Percentiles rank a stretch among this genome's conserved stretches.
Conservation (phyloP, 2,329 filamentous ascomycete genomes). For the Colletotrichum sp. region DNA sequence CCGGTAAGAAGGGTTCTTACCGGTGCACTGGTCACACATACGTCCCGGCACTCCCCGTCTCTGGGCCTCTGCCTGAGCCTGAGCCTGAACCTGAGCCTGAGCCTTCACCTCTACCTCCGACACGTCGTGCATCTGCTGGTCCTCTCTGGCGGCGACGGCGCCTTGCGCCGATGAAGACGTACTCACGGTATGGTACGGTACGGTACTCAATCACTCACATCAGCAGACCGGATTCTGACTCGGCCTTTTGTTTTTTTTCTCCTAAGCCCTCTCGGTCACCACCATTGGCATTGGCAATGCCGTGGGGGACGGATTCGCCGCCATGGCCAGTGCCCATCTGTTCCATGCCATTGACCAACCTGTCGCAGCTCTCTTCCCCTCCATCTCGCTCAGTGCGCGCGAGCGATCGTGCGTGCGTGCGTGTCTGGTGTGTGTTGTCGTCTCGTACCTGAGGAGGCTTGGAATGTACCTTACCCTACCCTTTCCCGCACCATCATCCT, state of each 20-base stretch:
- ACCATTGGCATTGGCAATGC: background rate
- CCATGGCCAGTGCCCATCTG: background rate
- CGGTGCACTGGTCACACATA: background rate
- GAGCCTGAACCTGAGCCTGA: background rate
- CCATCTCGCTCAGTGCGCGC: background rate
- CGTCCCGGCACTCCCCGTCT: background rate
- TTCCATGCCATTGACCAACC: background rate
- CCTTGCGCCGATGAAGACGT: background rate
- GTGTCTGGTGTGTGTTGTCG: background rate
- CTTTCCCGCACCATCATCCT: background rate
- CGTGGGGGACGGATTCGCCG: background rate
- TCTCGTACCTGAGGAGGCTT: background rate
- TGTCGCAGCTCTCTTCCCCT: background rate
- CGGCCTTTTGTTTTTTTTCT: background rate
- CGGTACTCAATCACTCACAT: background rate
- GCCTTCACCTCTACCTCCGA: background rate
- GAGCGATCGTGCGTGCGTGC: background rate
- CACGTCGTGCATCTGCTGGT: background rate
- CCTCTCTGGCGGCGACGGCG: background rate
- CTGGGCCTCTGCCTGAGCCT: background rate
- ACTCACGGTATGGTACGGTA: background rate
- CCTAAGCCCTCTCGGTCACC: background rate
- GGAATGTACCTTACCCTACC: background rate
- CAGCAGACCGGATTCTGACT: conserved; percentile 2
- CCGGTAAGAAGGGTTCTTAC: background rate